phyloP scores from a whole-genome alignment of 169 alveolate species.

The Babesia sp. region DNA sequence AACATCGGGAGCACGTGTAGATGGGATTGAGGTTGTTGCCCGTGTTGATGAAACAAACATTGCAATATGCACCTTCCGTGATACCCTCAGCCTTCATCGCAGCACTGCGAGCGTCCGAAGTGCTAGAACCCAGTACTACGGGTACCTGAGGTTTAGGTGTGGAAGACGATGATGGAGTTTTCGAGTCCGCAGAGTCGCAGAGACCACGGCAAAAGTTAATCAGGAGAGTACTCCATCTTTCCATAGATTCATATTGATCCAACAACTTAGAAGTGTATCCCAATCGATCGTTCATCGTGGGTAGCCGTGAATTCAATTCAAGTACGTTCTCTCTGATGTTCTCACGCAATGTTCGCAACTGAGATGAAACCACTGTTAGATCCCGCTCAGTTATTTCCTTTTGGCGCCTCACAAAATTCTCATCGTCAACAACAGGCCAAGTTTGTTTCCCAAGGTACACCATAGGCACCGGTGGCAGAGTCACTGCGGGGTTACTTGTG shows the following conservation, averaged over 20 bases:
- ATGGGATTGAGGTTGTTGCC: slow-evolving; percentile 67
- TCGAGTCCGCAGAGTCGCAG: not conserved
- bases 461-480: slow-evolving; percentile 27
- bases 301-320: slow-evolving; percentile 10
- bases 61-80: slow-evolving; percentile 55
- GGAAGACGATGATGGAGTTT: not conserved
- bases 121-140: not conserved
- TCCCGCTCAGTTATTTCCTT: slow-evolving; percentile 45
- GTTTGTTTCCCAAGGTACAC: slow-evolving; percentile 34
- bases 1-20: slow-evolving; percentile 73
- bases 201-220: not conserved
- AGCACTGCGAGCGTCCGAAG: slow-evolving; percentile 10
- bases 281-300: slow-evolving; percentile 21
- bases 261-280: not conserved
- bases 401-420: slow-evolving; percentile 38
- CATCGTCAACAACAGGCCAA: slow-evolving; percentile 29
- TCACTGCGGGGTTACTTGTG: not conserved
- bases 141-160: not conserved
- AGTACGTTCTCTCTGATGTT: slow-evolving; percentile 36
- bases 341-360: slow-evolving; percentile 28
- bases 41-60: slow-evolving; percentile 66
- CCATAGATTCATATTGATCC: slow-evolving; percentile 39
- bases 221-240: slow-evolving; percentile 35
- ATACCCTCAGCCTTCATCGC: slow-evolving; percentile 38
- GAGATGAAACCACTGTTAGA: slow-evolving; percentile 8